Percentiles rank a stretch among this genome's conserved stretches.
Conservation (phyloP, 768 basidiomycete species). For the Strobilomyces confusus region DNA sequence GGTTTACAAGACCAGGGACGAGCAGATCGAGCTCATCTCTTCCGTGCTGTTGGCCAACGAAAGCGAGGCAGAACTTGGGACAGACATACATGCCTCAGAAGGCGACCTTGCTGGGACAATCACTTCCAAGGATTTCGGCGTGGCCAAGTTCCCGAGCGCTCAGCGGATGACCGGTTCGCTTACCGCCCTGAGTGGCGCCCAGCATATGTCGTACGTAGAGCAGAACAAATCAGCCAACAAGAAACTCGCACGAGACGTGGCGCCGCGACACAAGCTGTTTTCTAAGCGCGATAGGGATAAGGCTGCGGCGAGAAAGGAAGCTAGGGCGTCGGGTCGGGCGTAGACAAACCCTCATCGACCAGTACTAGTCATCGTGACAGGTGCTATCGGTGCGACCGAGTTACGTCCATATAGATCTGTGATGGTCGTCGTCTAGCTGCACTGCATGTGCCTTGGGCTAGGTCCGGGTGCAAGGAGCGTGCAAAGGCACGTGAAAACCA, state of each 20-base stretch:
- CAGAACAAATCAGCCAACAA: slow-evolving; percentile 91
- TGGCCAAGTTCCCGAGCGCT: slow-evolving; percentile 56
- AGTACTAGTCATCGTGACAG: slow-evolving; percentile 10
- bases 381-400: slow-evolving; percentile 15
- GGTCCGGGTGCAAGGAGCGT: slow-evolving; percentile 23
- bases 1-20: slow-evolving; percentile 86
- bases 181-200: slow-evolving; percentile 79
- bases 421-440: slow-evolving; percentile 17
- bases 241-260: slow-evolving; percentile 52
- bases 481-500: slow-evolving; percentile 27
- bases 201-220: slow-evolving; percentile 91
- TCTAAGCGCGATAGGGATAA: slow-evolving; percentile 78
- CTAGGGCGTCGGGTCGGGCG: slow-evolving; percentile 29
- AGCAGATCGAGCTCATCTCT: slow-evolving; percentile 95
- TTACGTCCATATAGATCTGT: slow-evolving; percentile 9
- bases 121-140: slow-evolving; percentile 83
- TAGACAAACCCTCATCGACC: slow-evolving; percentile 18
- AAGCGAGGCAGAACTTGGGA: slow-evolving; percentile 81
- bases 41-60: slow-evolving; percentile 90
- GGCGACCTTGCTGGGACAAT: slow-evolving; percentile 84
- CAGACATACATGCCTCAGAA: slow-evolving; percentile 78
- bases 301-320: slow-evolving; percentile 48
- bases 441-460: slow-evolving; percentile 17
- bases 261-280: slow-evolving; percentile 74
- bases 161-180: slow-evolving; percentile 81